Evolutionary conservation across 2,329 filamentous ascomycete species (phyloP), one percentile per base, ranked within the genome.

Genomic region (Paecilomyces niveus): DNA sequence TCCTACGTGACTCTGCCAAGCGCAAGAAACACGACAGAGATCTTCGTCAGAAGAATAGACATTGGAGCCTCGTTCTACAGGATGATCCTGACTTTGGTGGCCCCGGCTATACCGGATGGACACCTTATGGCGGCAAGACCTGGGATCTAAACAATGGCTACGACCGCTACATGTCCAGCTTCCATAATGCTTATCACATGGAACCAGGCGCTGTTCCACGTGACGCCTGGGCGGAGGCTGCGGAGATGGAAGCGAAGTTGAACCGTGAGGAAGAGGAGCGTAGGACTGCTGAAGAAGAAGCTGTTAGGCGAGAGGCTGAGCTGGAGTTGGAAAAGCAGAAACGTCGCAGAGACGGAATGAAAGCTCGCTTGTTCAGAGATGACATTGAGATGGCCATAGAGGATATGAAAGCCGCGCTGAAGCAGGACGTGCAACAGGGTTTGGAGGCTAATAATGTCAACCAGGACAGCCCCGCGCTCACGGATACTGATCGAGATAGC

Each of bases 101-200:
- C 31, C 24, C 29, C 21, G 56, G 22, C 15, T 59, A 62, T 29
- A 52, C 49, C 6, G 61, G 58, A 26, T 67, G 64, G 64, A 55
- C 50, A 32, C 60, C 64, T 5, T 54, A 56, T 15, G 29, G 15
- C 33, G 35, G 49, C 22, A 45, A 24, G 45, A 53, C 33, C 52
- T 53, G 29, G 18, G 54, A 58, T 21, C 26, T 57, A 29, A 54
- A 45, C 18, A 55, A 59, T 15, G 33, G 54, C 15, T 18, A n/a
- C 11, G 57, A 56, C 13, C 63, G 62, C 13, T 70, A 72, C 53
- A 67, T 65, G 64, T 71, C 65, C 59, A 71, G 65, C 13, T 70
- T 67, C 35, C 58, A 63, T 5, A 59, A 67, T n/a, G 69, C 67
- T 50, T 65, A 70, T 4, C 70, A 72, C 53, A 69, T 71, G 68